Percentiles rank a stretch among this genome's conserved stretches.
phyloP scores from a whole-genome alignment of 2,329 filamentous ascomycete genomes.

The Chalara sp. region DNA sequence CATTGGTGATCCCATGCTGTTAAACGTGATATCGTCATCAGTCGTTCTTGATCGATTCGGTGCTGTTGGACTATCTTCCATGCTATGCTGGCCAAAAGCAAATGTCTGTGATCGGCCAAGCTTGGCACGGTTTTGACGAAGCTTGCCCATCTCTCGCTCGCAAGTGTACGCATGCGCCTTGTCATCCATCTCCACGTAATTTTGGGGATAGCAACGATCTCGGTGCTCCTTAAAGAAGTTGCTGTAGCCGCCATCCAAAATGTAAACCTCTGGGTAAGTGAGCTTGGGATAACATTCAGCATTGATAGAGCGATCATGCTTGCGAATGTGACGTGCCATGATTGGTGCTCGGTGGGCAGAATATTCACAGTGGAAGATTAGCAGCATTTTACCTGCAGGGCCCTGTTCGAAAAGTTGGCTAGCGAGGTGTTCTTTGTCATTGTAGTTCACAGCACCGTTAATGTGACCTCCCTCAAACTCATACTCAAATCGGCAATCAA shows the following conservation, averaged over 20 bases:
- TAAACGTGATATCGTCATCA: constrained; percentile 32
- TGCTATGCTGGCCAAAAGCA: constrained; percentile 75
- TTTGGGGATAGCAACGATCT: constrained; percentile 80
- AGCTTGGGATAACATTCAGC: constrained; percentile 79
- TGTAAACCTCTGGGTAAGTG: constrained; percentile 96
- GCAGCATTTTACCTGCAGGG: constrained; percentile 64
- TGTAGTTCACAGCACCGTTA: constrained; percentile 88
- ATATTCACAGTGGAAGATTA: constrained; percentile 98
- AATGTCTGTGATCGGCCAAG: constrained; percentile 87
- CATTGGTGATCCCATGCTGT: constrained; percentile 32
- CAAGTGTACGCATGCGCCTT: constrained; percentile 89
- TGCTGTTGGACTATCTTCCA: constrained; percentile 54
- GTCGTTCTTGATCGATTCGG: constrained; percentile 21
- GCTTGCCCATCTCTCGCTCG: constrained; percentile 87
- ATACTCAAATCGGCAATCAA: constrained; percentile 98
- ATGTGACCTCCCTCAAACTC: constrained; percentile 97
- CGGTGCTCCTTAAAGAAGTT: constrained; percentile 79
- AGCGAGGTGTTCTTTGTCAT: constrained; percentile 86
- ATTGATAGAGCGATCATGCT: constrained; percentile 81
- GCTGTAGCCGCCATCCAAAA: constrained; percentile 93
- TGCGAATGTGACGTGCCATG: constrained; percentile 90
- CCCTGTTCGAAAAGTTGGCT: constrained; percentile 65
- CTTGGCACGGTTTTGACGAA: constrained; percentile 79
- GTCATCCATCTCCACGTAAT: constrained; percentile 94
- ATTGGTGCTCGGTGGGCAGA: constrained; percentile 92